A percentile compares a stretch with the other conserved stretches of the same genome.
Conservation (phyloP, 2,329 filamentous ascomycete species). For the Pezicula carpinea region DNA sequence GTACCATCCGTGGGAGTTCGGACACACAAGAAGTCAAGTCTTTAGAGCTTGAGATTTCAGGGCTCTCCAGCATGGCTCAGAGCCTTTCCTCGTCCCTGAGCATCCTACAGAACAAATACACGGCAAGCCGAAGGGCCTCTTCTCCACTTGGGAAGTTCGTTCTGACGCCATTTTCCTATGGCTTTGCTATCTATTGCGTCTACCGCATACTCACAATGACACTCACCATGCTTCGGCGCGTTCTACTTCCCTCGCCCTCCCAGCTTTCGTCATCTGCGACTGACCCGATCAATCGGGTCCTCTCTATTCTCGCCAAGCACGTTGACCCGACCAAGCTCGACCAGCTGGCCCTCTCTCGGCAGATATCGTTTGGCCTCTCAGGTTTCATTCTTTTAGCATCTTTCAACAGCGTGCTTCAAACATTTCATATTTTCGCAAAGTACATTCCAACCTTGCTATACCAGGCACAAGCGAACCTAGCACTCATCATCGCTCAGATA, state of each 20-base stretch:
- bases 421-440: slow-evolving; percentile 74
- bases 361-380: slow-evolving; percentile 78
- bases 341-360: slow-evolving; percentile 76
- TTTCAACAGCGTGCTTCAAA: slow-evolving; percentile 80
- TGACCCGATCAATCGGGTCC: slow-evolving; percentile 79
- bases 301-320: slow-evolving; percentile 75
- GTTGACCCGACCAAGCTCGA: slow-evolving; percentile 75
- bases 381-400: slow-evolving; percentile 79
- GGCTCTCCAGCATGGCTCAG: slow-evolving; percentile 74
- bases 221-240: slow-evolving; percentile 61
- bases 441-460: slow-evolving; percentile 70
- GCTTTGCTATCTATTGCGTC: slow-evolving; percentile 77
- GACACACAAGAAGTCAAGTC: slow-evolving; percentile 55
- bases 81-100: slow-evolving; percentile 63
- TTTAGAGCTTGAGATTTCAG: slow-evolving; percentile 71
- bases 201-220: slow-evolving; percentile 75
- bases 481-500: slow-evolving; percentile 75
- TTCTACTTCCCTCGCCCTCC: slow-evolving; percentile 33
- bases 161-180: slow-evolving; percentile 55
- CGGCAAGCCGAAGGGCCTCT: slow-evolving; percentile 60
- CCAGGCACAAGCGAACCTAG: slow-evolving; percentile 68
- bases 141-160: slow-evolving; percentile 63
- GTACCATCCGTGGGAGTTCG: slow-evolving; percentile 60
- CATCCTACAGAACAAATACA: slow-evolving; percentile 57
- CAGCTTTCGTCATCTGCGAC: slow-evolving; percentile 54